A percentile compares a stretch with the other conserved stretches of the same genome.
phyloP scores from a whole-genome alignment of 1,139 yeast species.

The Candida dubliniensis region DNA sequence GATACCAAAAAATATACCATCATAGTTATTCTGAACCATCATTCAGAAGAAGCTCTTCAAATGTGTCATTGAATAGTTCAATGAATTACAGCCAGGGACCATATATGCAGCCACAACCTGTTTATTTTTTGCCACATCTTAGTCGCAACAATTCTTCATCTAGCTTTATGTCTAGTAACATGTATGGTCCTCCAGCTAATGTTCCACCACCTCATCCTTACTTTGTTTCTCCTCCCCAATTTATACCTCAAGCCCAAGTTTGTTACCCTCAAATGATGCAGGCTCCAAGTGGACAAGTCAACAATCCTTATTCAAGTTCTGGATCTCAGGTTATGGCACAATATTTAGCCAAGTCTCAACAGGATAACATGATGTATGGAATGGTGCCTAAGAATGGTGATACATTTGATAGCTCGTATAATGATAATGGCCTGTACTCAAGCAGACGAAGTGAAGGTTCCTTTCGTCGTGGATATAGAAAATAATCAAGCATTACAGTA shows the following conservation, averaged over 20 bases:
- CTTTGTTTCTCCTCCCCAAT: conserved; percentile 6
- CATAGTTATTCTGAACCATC: conserved; percentile 23
- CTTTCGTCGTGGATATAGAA: conserved; percentile 4
- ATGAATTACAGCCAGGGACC: conserved; percentile 17
- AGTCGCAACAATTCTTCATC: conserved; percentile 12
- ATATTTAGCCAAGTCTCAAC: conserved; percentile 69
- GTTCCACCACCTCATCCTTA: conserved; percentile 5
- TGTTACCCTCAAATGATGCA: conserved; percentile 5
- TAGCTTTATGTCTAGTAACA: conserved; percentile 8
- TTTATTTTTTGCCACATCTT: conserved; percentile 14
- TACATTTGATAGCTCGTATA: not conserved
- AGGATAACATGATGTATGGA: conserved; percentile 40
- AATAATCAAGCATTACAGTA: not conserved
- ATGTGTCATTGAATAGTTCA: conserved; percentile 24
- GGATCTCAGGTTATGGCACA: conserved; percentile 81
- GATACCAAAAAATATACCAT: conserved; percentile 17
- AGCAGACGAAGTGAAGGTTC: conserved; percentile 1
- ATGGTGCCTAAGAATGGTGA: conserved; percentile 11
- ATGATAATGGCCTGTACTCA: conserved; percentile 6
- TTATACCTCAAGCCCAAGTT: conserved; percentile 5
- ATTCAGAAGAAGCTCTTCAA: conserved; percentile 24
- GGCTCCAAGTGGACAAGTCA: conserved; percentile 1
- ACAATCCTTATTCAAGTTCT: conserved; percentile 36
- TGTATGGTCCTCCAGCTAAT: conserved; percentile 10
- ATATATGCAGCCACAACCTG: conserved; percentile 20